Evolutionary conservation across 345 rosid species (phyloP), one percentile per base, ranked within the genome.

Genomic region (Geranium rotundifolium): DNA sequence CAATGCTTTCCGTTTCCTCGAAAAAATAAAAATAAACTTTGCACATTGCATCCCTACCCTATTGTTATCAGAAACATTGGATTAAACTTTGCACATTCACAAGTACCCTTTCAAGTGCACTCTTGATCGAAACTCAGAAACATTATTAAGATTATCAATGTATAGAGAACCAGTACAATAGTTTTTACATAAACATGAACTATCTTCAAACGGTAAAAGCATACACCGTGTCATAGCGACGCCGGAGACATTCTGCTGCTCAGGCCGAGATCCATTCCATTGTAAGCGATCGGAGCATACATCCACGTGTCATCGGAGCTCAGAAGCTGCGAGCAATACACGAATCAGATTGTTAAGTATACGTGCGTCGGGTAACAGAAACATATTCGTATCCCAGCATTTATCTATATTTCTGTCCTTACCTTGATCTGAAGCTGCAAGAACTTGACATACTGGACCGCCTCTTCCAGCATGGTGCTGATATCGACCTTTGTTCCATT

Each of bases 381-480:
- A 23, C 46, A 12, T 16, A 62, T 8, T 17, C n/a, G 16, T 37
- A 62, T 37, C 18, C 13, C 23, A 7, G 31, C 29, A 19, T 15
- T 27, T 15, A 34, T 34, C 27, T 15, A 7, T 49, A 15, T 14
- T 7, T 2, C 1, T 18, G 56, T 62, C 30, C 9, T 4, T 67
- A 86, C 91, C 95, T 84, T 91, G 67, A 88, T 88, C 62, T 86
- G 97, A 17, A 86, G 82, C 84, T 91, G 88, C 78, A 88, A 61
- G 67, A 88, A 86, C 77, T 86, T 91, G 1, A 86, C 97, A 61
- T 88, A 86, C 7, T 81, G 80, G 23, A 85, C 90, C 0, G 91
- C 96, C 63, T 91, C 97, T 82, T 91, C 97, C 31, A 91, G 87
- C 95, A 88, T 88, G 13, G 97, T 88, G 65, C 95, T 88, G 61